Evolutionary conservation across 1,139 yeast species (phyloP).

Genomic region (Zygoascus hellenicus): DNA sequence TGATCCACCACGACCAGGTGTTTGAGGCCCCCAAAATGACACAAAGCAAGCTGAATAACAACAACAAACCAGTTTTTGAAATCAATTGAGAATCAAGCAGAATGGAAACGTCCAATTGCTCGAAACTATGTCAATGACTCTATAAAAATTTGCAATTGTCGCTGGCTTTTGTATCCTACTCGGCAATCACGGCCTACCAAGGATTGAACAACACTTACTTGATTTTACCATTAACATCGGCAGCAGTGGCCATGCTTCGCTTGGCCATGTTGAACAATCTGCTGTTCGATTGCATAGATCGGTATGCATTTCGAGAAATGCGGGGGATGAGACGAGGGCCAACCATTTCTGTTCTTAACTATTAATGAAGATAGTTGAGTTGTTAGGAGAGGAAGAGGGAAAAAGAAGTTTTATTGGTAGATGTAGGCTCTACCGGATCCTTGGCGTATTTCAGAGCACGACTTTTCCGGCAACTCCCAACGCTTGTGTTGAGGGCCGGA

Average conservation of each 20-base stretch:
- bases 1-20: too few relatives aligned
- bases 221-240: slow-evolving; percentile 79
- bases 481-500: background rate
- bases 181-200: too few relatives aligned
- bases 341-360: slow-evolving; percentile 29
- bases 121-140: too few relatives aligned
- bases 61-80: too few relatives aligned
- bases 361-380: slow-evolving; percentile 7
- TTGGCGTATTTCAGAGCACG: slow-evolving; percentile 11
- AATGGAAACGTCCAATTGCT: too few relatives aligned
- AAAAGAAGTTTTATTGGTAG: slow-evolving; percentile 7
- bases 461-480: slow-evolving; percentile 1
- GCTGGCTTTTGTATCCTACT: too few relatives aligned
- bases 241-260: slow-evolving; percentile 87
- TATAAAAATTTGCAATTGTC: too few relatives aligned
- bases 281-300: slow-evolving; percentile 79
- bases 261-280: slow-evolving; percentile 44
- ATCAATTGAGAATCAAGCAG: too few relatives aligned
- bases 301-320: slow-evolving; percentile 83
- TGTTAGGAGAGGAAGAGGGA: slow-evolving; percentile 10
- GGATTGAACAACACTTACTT: slow-evolving; percentile 52
- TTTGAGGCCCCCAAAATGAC: too few relatives aligned
- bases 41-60: too few relatives aligned
- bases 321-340: slow-evolving; percentile 89
- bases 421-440: slow-evolving; percentile 1